phyloP scores from a whole-genome alignment of 495 filamentous ascomycete species.

The Lineolata rhizophorae region DNA sequence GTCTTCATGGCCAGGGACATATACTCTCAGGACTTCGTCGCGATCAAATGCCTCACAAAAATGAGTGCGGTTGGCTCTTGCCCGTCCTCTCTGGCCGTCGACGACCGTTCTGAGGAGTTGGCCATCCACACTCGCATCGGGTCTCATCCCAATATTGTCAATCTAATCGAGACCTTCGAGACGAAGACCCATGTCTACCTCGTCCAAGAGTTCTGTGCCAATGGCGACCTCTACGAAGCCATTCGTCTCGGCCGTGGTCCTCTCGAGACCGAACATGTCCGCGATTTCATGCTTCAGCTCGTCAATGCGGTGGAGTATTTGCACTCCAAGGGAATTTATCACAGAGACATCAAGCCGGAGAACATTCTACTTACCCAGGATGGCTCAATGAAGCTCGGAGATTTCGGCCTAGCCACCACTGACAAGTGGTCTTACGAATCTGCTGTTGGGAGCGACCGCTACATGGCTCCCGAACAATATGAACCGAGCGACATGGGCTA shows the following conservation, averaged over 20 bases:
- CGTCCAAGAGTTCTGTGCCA: conserved; percentile 88
- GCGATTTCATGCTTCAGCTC: conserved; percentile 89
- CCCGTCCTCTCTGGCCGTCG: conserved; percentile 32
- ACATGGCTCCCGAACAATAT: conserved; percentile 97
- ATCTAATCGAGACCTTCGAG: conserved; percentile 77
- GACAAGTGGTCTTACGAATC: conserved; percentile 75
- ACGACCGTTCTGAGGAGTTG: conserved; percentile 77
- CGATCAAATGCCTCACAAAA: conserved; percentile 88
- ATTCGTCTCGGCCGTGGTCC: conserved; percentile 76
- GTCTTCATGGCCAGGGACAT: conserved; percentile 80
- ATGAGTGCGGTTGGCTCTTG: conserved; percentile 29
- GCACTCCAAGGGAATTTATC: conserved; percentile 77
- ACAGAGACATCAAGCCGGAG: conserved; percentile 98
- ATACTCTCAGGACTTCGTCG: conserved; percentile 52
- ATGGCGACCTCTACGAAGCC: conserved; percentile 91
- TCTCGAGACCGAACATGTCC: conserved; percentile 84
- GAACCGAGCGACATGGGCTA: conserved; percentile 71
- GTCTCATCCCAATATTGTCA: conserved; percentile 79
- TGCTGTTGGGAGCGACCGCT: conserved; percentile 88
- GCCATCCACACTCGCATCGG: conserved; percentile 58
- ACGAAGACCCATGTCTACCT: conserved; percentile 76
- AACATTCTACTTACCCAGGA: conserved; percentile 85
- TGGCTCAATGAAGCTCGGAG: conserved; percentile 85
- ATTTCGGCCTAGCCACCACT: conserved; percentile 79
- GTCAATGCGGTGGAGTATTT: conserved; percentile 77